Evolutionary conservation across 257 asterid species (phyloP).

Genomic region (Coffea canephora): DNA sequence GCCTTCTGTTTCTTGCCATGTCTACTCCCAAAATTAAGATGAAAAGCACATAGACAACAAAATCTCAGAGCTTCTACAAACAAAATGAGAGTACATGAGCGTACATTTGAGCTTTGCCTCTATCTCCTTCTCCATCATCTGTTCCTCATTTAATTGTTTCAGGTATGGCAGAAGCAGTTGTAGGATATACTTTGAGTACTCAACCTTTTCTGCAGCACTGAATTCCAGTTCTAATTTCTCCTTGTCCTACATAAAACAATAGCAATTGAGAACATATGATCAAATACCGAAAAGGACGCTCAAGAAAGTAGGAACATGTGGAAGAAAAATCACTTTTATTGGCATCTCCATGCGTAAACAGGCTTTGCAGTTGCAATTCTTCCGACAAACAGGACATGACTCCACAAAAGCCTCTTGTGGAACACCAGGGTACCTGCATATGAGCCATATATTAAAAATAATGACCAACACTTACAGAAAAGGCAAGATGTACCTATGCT

Average conservation of each 20-base stretch:
- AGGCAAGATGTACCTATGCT: neutral
- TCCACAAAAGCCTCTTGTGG: conserved; percentile 64
- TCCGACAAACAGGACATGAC: conserved; percentile 78
- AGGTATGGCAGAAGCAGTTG: conserved; percentile 67
- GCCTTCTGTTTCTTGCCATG: neutral
- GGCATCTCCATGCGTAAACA: conserved; percentile 71
- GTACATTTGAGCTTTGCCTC: conserved; percentile 73
- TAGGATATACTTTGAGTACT: conserved; percentile 55
- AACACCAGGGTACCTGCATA: conserved; percentile 74
- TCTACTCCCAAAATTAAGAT: neutral
- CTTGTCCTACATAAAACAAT: conserved; percentile 37
- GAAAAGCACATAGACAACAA: neutral
- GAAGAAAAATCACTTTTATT: conserved; percentile 40
- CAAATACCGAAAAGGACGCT: conserved; percentile 6
- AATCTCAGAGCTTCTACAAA: conserved; percentile 4
- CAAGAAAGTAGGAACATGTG: conserved; percentile 13
- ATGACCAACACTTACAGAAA: neutral
- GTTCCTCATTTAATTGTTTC: conserved; percentile 51
- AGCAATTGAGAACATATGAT: neutral
- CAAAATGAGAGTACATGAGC: conserved; percentile 38
- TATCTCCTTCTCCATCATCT: conserved; percentile 54
- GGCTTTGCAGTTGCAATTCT: conserved; percentile 85
- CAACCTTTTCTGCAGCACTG: conserved; percentile 38
- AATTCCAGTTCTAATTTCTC: conserved; percentile 33
- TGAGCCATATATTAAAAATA: conserved; percentile 4